Base-by-base conservation (phyloP, 2,329 filamentous ascomycete genomes). In the Capronia americana region DNA sequence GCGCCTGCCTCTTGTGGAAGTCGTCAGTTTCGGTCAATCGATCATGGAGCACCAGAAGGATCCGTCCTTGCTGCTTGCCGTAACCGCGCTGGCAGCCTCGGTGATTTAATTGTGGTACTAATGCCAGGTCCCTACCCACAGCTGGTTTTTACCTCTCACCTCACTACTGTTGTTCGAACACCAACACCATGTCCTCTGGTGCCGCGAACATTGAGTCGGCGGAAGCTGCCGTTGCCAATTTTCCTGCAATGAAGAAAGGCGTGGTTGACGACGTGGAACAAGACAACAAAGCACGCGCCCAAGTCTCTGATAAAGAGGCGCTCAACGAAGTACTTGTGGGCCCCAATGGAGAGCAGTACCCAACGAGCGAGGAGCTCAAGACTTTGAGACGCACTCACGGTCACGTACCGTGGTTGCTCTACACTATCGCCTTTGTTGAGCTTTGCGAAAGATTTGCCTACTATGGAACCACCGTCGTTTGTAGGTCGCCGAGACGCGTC, bases 401-500 rank as follows among this genome's bases (percentile, higher is more conserved):
- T 53, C 63, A 63, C 74, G 86, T 92, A 67, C 87, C 88, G 57
- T 88, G 85, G 84, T 80, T 83, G 62, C 85, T 89, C 65, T 92
- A 88, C 78, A 88, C 87, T 32, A 86, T 93, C 66, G 89, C 88
- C 56, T 68, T 71, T 41, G 58, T 71, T 67, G 90, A 92, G 78
- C 80, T 92, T 64, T 90, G 88, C 79, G 90, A 92, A 80, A 88
- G 90, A 57, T 92, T 91, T 79, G 90, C 88, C 14, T 92, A 92
- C 84, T 92, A 92, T 74, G 90, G 90, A 60, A 88, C 87, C 5
- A 85, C 86, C 54, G 84, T 88, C 34, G 82, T 91, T 32, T 91
- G 65, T 68, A 62, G 20, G 65, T 87, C 54, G 24, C 6, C 2
- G 48, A 51, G n/a, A 17, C 20, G 20, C 14, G 48, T 14, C 20